A percentile compares a stretch with the other conserved stretches of the same genome.
Conservation (phyloP, 148 eudicot species). For the Heliosperma pusillum region DNA sequence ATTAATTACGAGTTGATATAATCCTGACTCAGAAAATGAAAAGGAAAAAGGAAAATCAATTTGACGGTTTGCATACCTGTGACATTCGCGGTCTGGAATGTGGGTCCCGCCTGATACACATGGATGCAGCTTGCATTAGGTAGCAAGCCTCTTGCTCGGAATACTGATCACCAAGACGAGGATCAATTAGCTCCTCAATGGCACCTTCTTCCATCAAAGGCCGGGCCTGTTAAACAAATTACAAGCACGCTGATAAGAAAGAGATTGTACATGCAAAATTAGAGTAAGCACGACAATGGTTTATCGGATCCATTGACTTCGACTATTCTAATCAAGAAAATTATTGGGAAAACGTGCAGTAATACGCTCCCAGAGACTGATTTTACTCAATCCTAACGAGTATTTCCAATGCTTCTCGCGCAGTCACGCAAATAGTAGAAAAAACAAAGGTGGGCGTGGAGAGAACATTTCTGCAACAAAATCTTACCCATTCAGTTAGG, state of each 20-base stretch:
- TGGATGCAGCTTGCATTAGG: conserved; percentile 82
- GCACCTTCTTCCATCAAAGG: conserved; percentile 69
- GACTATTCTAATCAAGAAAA: background rate
- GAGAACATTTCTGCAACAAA: background rate
- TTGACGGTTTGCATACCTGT: conserved; percentile 44
- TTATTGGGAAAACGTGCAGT: background rate
- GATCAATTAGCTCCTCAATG: conserved; percentile 65
- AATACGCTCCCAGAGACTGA: background rate
- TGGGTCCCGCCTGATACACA: conserved; percentile 82
- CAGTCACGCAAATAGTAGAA: background rate
- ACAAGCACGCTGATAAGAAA: conserved; percentile 1
- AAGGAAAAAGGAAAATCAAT: background rate
- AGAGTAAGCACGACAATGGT: background rate
- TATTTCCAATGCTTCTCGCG: background rate
- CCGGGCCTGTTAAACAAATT: conserved; percentile 49
- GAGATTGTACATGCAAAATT: background rate
- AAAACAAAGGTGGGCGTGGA: background rate
- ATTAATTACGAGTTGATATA: background rate
- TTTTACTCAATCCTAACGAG: background rate
- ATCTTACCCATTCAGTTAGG: conserved; percentile 71
- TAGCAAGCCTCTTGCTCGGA: conserved; percentile 74
- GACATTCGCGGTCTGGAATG: conserved; percentile 92
- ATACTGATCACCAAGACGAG: conserved; percentile 51
- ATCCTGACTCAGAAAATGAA: background rate
- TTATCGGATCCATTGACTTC: background rate